These are phyloP conservation scores for Aspergillus arachidicola DNA, from an alignment of 2,329 filamentous ascomycete genomes.

Conservation along the genomic window DNA sequence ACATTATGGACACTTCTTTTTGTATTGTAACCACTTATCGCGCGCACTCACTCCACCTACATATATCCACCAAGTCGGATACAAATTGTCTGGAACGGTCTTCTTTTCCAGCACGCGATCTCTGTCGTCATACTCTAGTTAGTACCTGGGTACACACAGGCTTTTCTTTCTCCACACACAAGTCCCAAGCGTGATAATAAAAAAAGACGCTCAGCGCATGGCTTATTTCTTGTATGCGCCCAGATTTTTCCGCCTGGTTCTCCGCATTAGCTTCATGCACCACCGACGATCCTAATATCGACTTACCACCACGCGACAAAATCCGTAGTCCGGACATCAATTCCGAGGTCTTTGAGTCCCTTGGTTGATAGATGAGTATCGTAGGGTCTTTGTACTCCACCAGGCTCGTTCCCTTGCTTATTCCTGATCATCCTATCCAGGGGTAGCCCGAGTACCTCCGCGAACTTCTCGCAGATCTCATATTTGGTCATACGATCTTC, in stretches of 20 bases:
- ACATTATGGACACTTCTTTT: not conserved
- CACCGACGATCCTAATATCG: constrained; percentile 13
- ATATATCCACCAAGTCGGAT: too few relatives aligned
- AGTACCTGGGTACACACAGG: not conserved
- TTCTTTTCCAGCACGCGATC: not conserved
- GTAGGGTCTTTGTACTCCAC: constrained; percentile 77
- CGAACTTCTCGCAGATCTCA: constrained; percentile 78
- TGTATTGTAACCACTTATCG: not conserved
- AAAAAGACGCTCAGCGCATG: not conserved
- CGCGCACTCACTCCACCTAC: not conserved
- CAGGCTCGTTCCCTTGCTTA: constrained; percentile 71
- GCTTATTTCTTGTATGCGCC: constrained; percentile 30
- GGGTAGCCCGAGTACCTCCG: constrained; percentile 75
- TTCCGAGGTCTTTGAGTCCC: constrained; percentile 70
- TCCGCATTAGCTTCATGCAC: constrained; percentile 14
- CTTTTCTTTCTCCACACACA: not conserved
- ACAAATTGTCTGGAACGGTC: too few relatives aligned
- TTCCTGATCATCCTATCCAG: constrained; percentile 67
- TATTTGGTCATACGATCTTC: constrained; percentile 89
- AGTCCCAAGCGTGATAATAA: not conserved
- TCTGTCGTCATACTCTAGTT: not conserved
- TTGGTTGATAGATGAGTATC: constrained; percentile 85
- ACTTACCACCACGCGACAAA: constrained; percentile 78
- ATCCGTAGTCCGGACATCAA: constrained; percentile 72
- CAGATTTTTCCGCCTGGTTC: constrained; percentile 35